These are phyloP conservation scores for Cercospora beticola DNA, from an alignment of 2,329 filamentous ascomycete species.

Conservation along the genomic window DNA sequence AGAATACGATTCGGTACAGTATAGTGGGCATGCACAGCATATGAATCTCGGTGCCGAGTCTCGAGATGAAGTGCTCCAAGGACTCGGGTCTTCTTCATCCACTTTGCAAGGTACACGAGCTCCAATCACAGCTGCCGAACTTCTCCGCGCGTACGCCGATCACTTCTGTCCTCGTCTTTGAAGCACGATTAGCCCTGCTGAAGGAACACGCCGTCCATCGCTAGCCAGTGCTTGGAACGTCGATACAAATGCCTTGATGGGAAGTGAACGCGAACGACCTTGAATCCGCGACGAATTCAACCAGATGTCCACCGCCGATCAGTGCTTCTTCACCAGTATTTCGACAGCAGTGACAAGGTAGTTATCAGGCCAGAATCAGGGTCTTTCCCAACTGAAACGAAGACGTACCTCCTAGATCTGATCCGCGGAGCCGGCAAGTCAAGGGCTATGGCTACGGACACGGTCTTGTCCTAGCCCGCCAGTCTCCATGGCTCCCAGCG, in stretches of 20 bases:
- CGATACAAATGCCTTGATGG: neutral
- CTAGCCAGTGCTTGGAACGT: conserved; percentile 1
- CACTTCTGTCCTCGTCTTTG: conserved; percentile 4
- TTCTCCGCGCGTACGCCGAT: neutral
- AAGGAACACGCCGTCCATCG: neutral
- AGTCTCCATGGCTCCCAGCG: neutral
- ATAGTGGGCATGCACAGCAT: conserved; percentile 5
- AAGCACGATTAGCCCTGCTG: conserved; percentile 2
- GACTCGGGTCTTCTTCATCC: conserved; percentile 6
- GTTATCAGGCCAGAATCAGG: neutral
- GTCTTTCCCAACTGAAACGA: neutral
- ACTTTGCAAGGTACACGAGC: conserved; percentile 5
- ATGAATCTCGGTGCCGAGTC: conserved; percentile 7
- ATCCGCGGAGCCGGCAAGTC: neutral
- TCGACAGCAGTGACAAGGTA: neutral
- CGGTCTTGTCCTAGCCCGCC: neutral
- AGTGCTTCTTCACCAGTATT: neutral
- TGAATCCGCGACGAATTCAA: neutral
- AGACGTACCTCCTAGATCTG: neutral
- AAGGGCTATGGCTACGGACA: neutral
- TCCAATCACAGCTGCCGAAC: conserved; percentile 2
- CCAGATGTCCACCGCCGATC: neutral
- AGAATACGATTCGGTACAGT: neutral
- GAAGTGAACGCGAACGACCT: neutral
- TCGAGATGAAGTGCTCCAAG: conserved; percentile 2